phyloP scores from a whole-genome alignment of 306 rosid species.

The Corylus avellana region DNA sequence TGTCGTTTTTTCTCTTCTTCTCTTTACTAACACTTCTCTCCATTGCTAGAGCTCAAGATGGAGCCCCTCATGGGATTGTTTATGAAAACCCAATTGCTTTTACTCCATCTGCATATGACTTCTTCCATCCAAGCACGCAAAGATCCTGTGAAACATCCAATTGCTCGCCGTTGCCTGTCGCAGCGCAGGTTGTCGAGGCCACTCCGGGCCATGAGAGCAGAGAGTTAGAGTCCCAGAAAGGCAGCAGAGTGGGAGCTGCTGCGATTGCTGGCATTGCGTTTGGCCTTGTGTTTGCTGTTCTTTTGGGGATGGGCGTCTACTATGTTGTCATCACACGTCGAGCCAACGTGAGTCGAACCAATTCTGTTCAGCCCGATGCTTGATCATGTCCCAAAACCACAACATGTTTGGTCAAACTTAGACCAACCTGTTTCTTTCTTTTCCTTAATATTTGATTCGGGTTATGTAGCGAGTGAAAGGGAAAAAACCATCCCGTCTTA shows the following conservation, averaged over 20 bases:
- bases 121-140: constrained; percentile 67
- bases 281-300: constrained; percentile 57
- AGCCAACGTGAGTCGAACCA: constrained; percentile 48
- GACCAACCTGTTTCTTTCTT: constrained; percentile 16
- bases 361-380: constrained; percentile 46
- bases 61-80: constrained; percentile 88
- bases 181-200: constrained; percentile 63
- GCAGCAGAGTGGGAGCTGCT: constrained; percentile 45
- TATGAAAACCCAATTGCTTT: constrained; percentile 54
- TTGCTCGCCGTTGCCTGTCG: constrained; percentile 76
- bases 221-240: constrained; percentile 23
- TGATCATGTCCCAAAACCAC: constrained; percentile 26
- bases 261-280: constrained; percentile 59
- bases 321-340: constrained; percentile 51
- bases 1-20: constrained; percentile 43
- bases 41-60: constrained; percentile 55
- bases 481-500: no score
- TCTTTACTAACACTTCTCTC: constrained; percentile 47
- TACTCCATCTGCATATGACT: constrained; percentile 79
- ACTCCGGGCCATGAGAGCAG: constrained; percentile 55
- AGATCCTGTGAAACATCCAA: constrained; percentile 52
- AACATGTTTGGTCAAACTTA: constrained; percentile 2
- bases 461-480: constrained; percentile 1
- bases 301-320: constrained; percentile 66
- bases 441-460: constrained; percentile 9